phyloP scores from a whole-genome alignment of 345 rosid species.

The Salix udensis region DNA sequence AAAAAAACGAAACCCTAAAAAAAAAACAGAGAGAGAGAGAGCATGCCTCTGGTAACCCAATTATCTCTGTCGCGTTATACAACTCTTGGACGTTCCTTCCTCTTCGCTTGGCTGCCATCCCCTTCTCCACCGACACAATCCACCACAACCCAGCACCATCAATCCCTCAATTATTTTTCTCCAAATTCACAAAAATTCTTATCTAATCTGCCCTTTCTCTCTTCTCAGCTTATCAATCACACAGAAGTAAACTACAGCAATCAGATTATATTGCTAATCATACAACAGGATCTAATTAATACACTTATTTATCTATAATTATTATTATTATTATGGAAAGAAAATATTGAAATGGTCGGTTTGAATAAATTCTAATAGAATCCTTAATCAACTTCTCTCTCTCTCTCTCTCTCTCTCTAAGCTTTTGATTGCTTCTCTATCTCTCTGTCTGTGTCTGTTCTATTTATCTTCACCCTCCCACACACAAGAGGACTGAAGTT shows the following conservation, averaged over 20 bases:
- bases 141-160: constrained; percentile 28
- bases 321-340: background rate
- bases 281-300: constrained; percentile 12
- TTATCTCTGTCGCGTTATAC: constrained; percentile 34
- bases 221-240: background rate
- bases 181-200: constrained; percentile 4
- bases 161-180: constrained; percentile 13
- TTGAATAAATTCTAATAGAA: background rate
- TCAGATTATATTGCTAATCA: constrained; percentile 6
- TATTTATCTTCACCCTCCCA: background rate
- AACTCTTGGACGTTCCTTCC: constrained; percentile 32
- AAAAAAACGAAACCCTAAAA: constrained; percentile 29
- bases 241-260: constrained; percentile 17
- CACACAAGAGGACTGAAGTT: background rate
- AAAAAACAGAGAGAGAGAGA: background rate
- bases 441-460: background rate
- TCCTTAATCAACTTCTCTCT: background rate
- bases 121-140: constrained; percentile 22
- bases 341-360: constrained; percentile 1
- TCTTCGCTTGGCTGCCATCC: constrained; percentile 33
- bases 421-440: constrained; percentile 9
- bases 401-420: background rate
- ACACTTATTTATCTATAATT: background rate
- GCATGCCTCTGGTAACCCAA: constrained; percentile 48
- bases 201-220: background rate